Base-by-base conservation (phyloP, 2,329 filamentous ascomycete genomes). In the Calonectria pseudoreteaudii region DNA sequence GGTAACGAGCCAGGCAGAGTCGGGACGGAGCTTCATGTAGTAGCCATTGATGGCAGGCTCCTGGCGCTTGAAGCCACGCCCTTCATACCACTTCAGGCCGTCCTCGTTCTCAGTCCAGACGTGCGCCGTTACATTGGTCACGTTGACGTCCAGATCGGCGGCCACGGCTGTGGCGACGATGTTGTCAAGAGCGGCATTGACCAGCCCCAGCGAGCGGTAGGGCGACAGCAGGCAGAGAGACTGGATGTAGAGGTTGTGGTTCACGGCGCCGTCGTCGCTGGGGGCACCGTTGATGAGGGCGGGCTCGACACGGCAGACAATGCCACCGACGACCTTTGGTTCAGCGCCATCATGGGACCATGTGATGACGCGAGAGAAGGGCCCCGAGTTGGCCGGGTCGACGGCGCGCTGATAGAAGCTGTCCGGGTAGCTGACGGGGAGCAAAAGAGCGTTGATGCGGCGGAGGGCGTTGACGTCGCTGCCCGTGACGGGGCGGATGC, bases 61-160 rank as follows among this genome's bases (percentile, higher is more conserved):
- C 64, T 88, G 85, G 66, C 86, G 85, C 72, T 80, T 79, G 81
- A 94, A 94, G 3, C 91, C 90, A 13, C 90, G 87, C 30, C 86
- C 86, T 38, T 85, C 79, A 83, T 94, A 94, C 92, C 92, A 94
- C 71, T 86, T 86, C 74, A 93, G 83, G 0, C 88, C 92, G 26
- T 93, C 91, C 3, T 89, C 87, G 81, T 93, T 93, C 73, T 91
- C 88, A 14, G 91, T 92, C 92, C 92, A 94, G 20, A 93, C 92
- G 81, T 94, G 92, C 6, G 92, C 92, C 76, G 91, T 93, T 20
- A 92, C 85, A 53, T 86, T 78, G 44, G 77, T 78, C 41, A 88
- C 86, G 66, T 86, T 80, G 75, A 86, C 82, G 20, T 75, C 83
- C 5, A 84, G 84, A 14, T 83, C 82, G 16, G 79, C 82, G 16